These are phyloP conservation scores for Verticillium longisporum DNA, from an alignment of 2,329 filamentous ascomycete genomes.

Conservation along the genomic window DNA sequence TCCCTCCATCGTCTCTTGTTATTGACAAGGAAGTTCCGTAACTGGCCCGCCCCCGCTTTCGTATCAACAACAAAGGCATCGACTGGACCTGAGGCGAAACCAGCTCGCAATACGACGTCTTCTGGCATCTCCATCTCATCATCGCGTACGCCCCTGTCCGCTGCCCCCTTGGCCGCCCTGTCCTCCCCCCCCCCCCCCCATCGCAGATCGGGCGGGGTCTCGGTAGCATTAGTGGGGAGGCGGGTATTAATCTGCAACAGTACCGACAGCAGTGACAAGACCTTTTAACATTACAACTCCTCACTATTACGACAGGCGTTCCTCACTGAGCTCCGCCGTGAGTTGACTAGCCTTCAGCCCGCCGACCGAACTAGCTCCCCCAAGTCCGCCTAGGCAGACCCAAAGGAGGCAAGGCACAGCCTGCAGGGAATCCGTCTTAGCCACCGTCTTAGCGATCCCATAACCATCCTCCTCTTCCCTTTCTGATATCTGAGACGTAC, in stretches of 20 bases:
- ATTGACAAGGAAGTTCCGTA: background rate
- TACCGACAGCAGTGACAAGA: background rate
- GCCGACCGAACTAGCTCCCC: background rate
- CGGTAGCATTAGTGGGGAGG: background rate
- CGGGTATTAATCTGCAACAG: conserved; percentile 3
- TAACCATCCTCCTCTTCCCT: conserved; percentile 1
- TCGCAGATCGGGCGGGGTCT: background rate
- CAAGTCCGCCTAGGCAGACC: background rate
- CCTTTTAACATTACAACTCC: background rate
- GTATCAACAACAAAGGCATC: background rate
- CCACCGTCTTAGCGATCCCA: background rate
- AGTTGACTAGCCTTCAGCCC: background rate
- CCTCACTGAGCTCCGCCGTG: background rate
- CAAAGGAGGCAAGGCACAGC: background rate
- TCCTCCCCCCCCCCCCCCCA: background rate
- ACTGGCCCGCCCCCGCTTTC: background rate
- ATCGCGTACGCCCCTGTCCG: background rate
- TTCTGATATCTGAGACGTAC: conserved; percentile 2
- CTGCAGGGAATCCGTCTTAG: background rate
- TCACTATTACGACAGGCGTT: background rate
- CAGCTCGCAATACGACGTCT: background rate
- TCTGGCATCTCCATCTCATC: background rate
- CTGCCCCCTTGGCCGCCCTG: background rate
- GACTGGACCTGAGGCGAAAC: background rate
- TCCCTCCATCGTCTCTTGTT: background rate